Percentiles rank a stretch among this genome's conserved stretches.
phyloP scores from a whole-genome alignment of 306 rosid genomes.

The Ammopiptanthus mongolicus region DNA sequence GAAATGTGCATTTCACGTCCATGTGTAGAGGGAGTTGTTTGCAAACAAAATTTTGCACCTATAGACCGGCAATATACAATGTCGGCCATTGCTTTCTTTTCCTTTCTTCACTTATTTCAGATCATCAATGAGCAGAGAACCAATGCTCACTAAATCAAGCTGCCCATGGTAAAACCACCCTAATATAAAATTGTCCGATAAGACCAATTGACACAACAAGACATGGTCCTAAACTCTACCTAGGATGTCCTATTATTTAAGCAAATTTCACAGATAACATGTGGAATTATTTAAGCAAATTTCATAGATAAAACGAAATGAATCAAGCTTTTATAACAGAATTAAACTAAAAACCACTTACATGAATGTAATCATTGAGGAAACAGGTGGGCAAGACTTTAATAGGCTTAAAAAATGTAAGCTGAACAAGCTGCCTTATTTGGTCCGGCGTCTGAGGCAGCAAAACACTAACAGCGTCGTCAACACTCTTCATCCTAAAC shows the following conservation, averaged over 20 bases:
- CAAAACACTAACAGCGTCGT: conserved; percentile 57
- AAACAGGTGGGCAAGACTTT: conserved; percentile 54
- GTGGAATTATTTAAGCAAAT: not conserved
- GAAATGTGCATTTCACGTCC: too few species aligned
- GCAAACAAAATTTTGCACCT: too few species aligned
- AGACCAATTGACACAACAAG: not conserved
- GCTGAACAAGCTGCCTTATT: conserved; percentile 44
- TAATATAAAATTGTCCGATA: not conserved
- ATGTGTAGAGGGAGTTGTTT: too few species aligned
- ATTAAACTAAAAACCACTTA: conserved; percentile 17
- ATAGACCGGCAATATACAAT: too few species aligned
- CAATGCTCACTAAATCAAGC: too few species aligned
- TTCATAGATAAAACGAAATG: not conserved
- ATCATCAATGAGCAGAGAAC: too few species aligned
- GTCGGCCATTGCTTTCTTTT: too few species aligned
- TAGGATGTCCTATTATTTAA: not conserved
- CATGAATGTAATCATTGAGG: conserved; percentile 62
- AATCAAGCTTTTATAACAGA: not conserved
- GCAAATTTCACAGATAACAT: not conserved
- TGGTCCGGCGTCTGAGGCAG: conserved; percentile 60
- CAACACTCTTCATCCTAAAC: conserved; percentile 56
- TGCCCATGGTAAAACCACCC: too few species aligned
- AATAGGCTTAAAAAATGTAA: conserved; percentile 56
- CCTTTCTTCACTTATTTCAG: too few species aligned
- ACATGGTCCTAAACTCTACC: not conserved